These are phyloP conservation scores for Pezicula carpinea DNA, from an alignment of 2,329 filamentous ascomycete genomes.

Conservation along the genomic window DNA sequence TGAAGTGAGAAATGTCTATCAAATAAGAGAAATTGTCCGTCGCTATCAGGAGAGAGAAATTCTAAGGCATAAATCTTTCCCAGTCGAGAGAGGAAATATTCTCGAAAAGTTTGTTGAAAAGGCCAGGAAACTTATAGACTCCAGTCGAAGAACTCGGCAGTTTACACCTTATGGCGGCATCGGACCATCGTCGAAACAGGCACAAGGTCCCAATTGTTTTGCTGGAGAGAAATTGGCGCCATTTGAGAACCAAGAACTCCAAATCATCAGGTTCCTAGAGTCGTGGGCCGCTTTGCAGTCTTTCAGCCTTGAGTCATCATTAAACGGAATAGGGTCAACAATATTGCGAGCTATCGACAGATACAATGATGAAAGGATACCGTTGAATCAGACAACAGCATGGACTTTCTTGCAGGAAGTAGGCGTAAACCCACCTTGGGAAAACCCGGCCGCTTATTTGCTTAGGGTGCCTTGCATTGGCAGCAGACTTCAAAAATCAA, in stretches of 20 bases:
- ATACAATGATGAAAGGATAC: slow-evolving; percentile 45
- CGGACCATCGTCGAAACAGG: slow-evolving; percentile 28
- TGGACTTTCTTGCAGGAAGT: slow-evolving; percentile 73
- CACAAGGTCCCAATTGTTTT: slow-evolving; percentile 6
- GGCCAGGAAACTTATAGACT: slow-evolving; percentile 45
- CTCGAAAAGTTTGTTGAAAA: slow-evolving; percentile 42
- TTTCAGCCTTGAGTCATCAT: slow-evolving; percentile 46
- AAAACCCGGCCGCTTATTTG: slow-evolving; percentile 60
- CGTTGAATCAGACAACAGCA: slow-evolving; percentile 41
- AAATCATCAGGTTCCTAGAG: slow-evolving; percentile 59
- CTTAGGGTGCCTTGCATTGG: slow-evolving; percentile 49
- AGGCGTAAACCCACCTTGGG: slow-evolving; percentile 66
- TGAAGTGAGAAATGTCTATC: slow-evolving; percentile 47
- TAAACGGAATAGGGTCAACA: slow-evolving; percentile 58
- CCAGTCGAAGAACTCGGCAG: slow-evolving; percentile 43
- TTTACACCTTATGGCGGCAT: slow-evolving; percentile 49
- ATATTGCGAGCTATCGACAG: slow-evolving; percentile 58
- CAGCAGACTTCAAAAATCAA: slow-evolving; percentile 16
- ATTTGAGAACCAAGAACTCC: slow-evolving; percentile 10
- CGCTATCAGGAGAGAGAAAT: slow-evolving; percentile 42
- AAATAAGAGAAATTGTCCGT: slow-evolving; percentile 48
- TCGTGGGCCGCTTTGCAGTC: slow-evolving; percentile 57
- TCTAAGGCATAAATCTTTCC: neutral
- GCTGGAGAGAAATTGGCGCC: slow-evolving; percentile 4
- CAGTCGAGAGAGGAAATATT: neutral